A percentile compares a stretch with the other conserved stretches of the same genome.
These are phyloP conservation scores for Hemerocallis citrina DNA, from an alignment of 106 monocot species.

Conservation along the genomic window DNA sequence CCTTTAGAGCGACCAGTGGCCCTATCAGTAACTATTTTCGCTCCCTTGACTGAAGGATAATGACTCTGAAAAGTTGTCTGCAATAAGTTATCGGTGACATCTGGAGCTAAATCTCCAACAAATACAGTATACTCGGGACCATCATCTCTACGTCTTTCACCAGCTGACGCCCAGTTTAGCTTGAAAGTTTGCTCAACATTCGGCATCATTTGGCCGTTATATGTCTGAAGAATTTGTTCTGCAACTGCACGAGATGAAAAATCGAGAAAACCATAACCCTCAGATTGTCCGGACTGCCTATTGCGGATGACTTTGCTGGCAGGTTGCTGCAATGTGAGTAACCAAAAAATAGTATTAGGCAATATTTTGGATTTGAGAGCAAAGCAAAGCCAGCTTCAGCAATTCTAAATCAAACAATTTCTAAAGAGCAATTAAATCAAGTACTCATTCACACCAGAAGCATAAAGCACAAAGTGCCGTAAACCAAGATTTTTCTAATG, in stretches of 20 bases:
- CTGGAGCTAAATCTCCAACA: constrained; percentile 84
- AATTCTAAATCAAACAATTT: no score
- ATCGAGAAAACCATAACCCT: constrained; percentile 87
- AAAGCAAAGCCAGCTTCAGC: no score
- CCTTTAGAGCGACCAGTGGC: constrained; percentile 81
- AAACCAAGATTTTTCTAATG: no score
- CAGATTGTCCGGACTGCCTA: constrained; percentile 59
- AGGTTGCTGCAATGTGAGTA: constrained; percentile 25
- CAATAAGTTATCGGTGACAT: constrained; percentile 70
- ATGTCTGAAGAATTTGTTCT: constrained; percentile 53
- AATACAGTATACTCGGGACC: constrained; percentile 63
- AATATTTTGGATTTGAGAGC: not conserved
- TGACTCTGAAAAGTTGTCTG: constrained; percentile 57
- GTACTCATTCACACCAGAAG: not conserved
- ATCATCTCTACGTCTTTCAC: constrained; percentile 58
- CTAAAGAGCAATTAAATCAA: no score
- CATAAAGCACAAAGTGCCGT: not conserved
- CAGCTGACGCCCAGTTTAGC: constrained; percentile 73
- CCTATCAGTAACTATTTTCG: constrained; percentile 75
- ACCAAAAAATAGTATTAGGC: not conserved
- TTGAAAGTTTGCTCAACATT: constrained; percentile 48
- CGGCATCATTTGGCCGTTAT: constrained; percentile 66
- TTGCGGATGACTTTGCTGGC: constrained; percentile 62
- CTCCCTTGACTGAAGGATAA: constrained; percentile 70
- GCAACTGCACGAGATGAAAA: constrained; percentile 61